Percentiles rank a stretch among this genome's conserved stretches.
Evolutionary conservation across 176 grass and related monocot species (phyloP).

Genomic region (Oryza meyeriana): DNA sequence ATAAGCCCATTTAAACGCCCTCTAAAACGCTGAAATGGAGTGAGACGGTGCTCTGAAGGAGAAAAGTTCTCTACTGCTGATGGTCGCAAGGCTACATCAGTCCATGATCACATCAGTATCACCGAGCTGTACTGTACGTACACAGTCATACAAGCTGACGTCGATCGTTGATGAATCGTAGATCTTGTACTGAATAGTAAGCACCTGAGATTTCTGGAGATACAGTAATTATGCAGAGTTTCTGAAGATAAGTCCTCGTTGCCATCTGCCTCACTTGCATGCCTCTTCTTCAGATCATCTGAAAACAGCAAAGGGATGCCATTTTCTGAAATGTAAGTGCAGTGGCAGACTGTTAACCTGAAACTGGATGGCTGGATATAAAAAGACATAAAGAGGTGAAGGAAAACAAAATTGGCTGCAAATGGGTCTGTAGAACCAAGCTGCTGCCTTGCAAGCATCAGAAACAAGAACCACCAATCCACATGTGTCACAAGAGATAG

Average conservation of each 20-base stretch:
- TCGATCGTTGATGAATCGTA: background rate
- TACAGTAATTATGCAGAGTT: background rate
- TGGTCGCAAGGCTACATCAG: background rate
- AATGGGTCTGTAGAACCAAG: background rate
- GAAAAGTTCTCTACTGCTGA: background rate
- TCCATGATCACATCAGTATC: background rate
- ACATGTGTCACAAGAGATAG: background rate
- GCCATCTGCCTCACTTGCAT: background rate
- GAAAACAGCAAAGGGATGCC: background rate
- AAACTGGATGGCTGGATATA: background rate
- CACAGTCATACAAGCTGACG: background rate
- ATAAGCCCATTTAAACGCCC: too few species aligned
- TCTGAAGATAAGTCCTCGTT: background rate
- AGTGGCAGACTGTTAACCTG: background rate
- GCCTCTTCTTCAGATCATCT: background rate
- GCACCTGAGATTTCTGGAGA: background rate
- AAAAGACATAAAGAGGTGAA: too few species aligned
- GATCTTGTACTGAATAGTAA: background rate
- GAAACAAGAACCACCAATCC: background rate
- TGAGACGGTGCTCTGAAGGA: background rate
- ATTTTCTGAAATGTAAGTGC: background rate
- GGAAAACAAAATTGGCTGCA: background rate
- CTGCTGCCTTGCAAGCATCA: background rate
- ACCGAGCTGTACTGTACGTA: background rate
- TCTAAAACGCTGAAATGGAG: background rate